A percentile compares a stretch with the other conserved stretches of the same genome.
Conservation (phyloP, 768 basidiomycete genomes). For the Pisolithus orientalis region DNA sequence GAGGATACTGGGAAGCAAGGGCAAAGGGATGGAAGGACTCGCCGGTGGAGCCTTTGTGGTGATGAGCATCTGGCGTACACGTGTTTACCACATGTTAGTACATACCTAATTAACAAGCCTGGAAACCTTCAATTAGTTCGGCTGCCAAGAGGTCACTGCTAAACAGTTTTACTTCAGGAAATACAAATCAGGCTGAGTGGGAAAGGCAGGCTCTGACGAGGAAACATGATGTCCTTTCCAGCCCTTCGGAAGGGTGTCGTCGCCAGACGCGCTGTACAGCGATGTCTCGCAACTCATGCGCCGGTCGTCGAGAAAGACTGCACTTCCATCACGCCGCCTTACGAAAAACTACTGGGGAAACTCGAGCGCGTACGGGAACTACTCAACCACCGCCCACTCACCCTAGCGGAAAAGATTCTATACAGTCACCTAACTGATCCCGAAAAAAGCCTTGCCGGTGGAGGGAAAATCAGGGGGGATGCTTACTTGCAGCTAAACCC, state of each 20-base stretch:
- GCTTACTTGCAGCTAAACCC: constrained; percentile 87
- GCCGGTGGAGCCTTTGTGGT: constrained; percentile 56
- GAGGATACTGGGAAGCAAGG: constrained; percentile 82
- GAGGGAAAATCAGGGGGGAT: constrained; percentile 74
- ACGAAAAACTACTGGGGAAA: constrained; percentile 61
- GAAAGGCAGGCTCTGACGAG: background rate
- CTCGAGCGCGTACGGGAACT: constrained; percentile 62
- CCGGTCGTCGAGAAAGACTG: constrained; percentile 50
- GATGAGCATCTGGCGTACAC: constrained; percentile 16
- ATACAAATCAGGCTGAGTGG: no score
- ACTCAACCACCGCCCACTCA: constrained; percentile 70
- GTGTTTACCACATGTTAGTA: background rate
- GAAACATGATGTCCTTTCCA: constrained; percentile 14
- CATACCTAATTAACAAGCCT: constrained; percentile 4
- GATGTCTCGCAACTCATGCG: constrained; percentile 35
- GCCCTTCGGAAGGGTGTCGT: constrained; percentile 13
- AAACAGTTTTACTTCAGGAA: no score
- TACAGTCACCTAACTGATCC: constrained; percentile 89
- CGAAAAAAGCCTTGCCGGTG: constrained; percentile 56
- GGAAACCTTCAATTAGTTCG: no score
- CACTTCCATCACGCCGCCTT: constrained; percentile 80
- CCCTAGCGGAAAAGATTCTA: constrained; percentile 96
- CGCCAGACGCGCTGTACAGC: constrained; percentile 17
- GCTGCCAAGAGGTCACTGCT: no score
- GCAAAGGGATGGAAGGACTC: constrained; percentile 55